Evolutionary conservation across 164 flowering plant genomes (phyloP).

Genomic region (Liriodendron chinense): DNA sequence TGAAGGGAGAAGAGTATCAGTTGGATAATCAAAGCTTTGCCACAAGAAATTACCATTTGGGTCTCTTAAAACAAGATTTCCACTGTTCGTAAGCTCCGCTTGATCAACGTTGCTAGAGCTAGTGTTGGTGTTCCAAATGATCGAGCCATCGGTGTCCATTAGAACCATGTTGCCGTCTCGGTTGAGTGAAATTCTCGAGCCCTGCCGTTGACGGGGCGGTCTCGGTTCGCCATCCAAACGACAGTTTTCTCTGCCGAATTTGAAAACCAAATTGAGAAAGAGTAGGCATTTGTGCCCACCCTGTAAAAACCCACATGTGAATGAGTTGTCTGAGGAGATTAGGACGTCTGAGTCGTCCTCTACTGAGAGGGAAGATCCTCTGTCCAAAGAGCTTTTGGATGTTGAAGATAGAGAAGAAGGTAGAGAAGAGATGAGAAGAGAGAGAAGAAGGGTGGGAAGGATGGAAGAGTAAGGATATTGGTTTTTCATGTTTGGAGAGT

Average conservation of each 20-base stretch:
- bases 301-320: conserved; percentile 14
- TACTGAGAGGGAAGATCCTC: conserved; percentile 18
- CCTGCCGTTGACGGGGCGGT: conserved; percentile 11
- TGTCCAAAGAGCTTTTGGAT: background rate
- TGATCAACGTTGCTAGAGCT: background rate
- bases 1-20: conserved; percentile 18
- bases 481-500: conserved; percentile 4
- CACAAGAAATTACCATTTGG: conserved; percentile 5
- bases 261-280: conserved; percentile 25
- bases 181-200: conserved; percentile 9
- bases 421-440: background rate
- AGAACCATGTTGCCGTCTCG: conserved; percentile 9
- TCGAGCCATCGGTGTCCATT: conserved; percentile 8
- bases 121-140: conserved; percentile 16
- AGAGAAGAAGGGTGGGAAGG: background rate
- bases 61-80: conserved; percentile 15
- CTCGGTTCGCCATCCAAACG: conserved; percentile 19
- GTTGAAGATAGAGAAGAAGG: conserved; percentile 3
- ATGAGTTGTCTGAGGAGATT: conserved; percentile 14
- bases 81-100: conserved; percentile 3
- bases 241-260: conserved; percentile 9
- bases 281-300: conserved; percentile 14
- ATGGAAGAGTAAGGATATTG: background rate
- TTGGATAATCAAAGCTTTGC: conserved; percentile 18
- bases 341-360: conserved; percentile 15